phyloP scores from a whole-genome alignment of 202 grass and related monocot genomes.

The Panicum virgatum region DNA sequence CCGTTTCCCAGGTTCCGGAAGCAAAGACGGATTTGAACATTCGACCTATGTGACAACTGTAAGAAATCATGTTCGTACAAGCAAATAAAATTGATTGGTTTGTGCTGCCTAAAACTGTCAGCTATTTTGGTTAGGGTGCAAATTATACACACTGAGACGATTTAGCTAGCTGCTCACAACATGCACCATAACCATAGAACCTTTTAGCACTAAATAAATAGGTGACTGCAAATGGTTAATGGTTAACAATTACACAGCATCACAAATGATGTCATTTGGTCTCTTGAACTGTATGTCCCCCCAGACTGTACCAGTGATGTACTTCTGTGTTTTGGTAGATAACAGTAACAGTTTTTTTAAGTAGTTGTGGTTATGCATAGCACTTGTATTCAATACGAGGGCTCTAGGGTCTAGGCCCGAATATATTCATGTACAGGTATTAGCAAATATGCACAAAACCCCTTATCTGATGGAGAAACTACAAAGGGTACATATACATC shows the following conservation, averaged over 20 bases:
- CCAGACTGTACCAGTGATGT: not conserved
- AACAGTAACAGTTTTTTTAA: not conserved
- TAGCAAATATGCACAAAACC: no score
- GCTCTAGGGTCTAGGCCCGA: no score
- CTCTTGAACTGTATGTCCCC: not conserved
- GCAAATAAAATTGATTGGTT: constrained; percentile 38
- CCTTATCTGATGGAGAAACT: no score
- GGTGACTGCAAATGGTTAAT: constrained; percentile 26
- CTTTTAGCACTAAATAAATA: constrained; percentile 21
- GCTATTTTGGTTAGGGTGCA: constrained; percentile 3
- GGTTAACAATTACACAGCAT: constrained; percentile 1
- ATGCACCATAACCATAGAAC: constrained; percentile 11
- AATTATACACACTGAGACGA: constrained; percentile 15
- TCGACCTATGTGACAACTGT: constrained; percentile 64
- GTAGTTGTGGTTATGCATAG: no score
- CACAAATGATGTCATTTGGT: not conserved
- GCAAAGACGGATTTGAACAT: constrained; percentile 94
- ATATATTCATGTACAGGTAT: no score
- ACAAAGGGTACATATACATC: no score
- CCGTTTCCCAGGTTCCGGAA: constrained; percentile 84
- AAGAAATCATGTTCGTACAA: constrained; percentile 37
- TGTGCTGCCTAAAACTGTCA: not conserved
- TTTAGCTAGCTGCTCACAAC: not conserved
- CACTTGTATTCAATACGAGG: no score
- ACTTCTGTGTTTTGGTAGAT: not conserved